A percentile compares a stretch with the other conserved stretches of the same genome.
These are phyloP conservation scores for Coelastrella sp. DNA, from an alignment of 139 green algal species.

Conservation along the genomic window DNA sequence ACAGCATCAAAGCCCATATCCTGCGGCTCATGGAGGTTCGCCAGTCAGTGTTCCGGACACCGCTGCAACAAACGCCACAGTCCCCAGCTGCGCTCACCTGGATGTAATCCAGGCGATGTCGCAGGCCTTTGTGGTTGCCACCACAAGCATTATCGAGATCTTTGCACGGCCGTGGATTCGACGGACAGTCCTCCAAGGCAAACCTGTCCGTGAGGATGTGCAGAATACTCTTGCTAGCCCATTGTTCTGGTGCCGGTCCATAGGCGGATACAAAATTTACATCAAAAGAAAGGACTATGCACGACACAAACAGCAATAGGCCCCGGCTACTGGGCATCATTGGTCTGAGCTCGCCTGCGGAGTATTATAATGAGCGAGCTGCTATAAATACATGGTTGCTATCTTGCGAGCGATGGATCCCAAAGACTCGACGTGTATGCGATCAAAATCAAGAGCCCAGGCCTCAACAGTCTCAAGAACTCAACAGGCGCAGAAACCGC, in stretches of 20 bases:
- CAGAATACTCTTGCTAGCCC: constrained; percentile 28
- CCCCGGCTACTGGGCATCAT: background rate
- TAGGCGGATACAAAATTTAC: background rate
- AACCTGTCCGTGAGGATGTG: constrained; percentile 47
- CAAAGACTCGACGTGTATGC: background rate
- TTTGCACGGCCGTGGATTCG: constrained; percentile 32
- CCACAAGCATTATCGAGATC: constrained; percentile 43
- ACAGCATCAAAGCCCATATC: constrained; percentile 43
- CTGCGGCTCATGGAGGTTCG: background rate
- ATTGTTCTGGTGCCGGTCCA: constrained; percentile 17
- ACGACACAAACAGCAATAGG: background rate
- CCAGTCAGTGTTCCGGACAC: background rate
- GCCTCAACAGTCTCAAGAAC: background rate
- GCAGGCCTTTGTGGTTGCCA: constrained; percentile 39
- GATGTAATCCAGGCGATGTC: constrained; percentile 44
- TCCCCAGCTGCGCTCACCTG: constrained; percentile 10
- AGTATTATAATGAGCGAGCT: background rate
- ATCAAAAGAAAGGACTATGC: background rate
- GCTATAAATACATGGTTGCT: background rate
- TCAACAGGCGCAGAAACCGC: background rate
- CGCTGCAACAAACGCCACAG: background rate
- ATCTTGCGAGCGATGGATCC: background rate
- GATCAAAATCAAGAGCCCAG: background rate
- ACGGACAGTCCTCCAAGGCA: constrained; percentile 32
- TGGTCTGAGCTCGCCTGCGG: background rate